Percentiles rank a stretch among this genome's conserved stretches.
phyloP scores from a whole-genome alignment of 768 basidiomycete species.

The Crucibulum laeve region DNA sequence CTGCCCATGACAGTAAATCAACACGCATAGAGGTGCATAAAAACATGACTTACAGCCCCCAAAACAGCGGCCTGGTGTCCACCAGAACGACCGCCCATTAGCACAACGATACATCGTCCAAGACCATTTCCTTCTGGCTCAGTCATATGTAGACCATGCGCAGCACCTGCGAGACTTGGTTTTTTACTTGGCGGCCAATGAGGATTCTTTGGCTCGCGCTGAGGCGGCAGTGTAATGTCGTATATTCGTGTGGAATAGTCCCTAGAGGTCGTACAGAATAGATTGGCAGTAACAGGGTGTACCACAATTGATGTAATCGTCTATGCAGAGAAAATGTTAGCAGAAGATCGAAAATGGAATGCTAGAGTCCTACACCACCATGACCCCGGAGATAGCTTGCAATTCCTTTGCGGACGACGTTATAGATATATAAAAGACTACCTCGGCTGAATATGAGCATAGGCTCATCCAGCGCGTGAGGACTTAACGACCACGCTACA shows the following conservation, averaged over 20 bases:
- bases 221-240: constrained; percentile 40
- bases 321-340: constrained; percentile 18
- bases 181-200: constrained; percentile 48
- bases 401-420: constrained; percentile 34
- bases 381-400: constrained; percentile 59
- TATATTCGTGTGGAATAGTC: constrained; percentile 72
- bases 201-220: constrained; percentile 41
- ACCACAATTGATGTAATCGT: constrained; percentile 66
- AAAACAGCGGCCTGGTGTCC: constrained; percentile 71
- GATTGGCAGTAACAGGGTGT: constrained; percentile 52
- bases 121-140: constrained; percentile 59
- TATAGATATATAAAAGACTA: constrained; percentile 53
- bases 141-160: constrained; percentile 61
- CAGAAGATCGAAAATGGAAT: background rate
- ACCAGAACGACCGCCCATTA: constrained; percentile 69
- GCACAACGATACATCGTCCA: constrained; percentile 59
- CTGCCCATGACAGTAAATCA: background rate
- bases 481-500: constrained; percentile 59
- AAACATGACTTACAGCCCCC: constrained; percentile 42
- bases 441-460: constrained; percentile 52
- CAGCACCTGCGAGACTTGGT: constrained; percentile 58
- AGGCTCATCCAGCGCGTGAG: constrained; percentile 43
- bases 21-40: background rate
- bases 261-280: constrained; percentile 68
- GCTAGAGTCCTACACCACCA: constrained; percentile 54